These are phyloP conservation scores for Geranium incanum DNA, from an alignment of 441 rosid species.

Conservation along the genomic window DNA sequence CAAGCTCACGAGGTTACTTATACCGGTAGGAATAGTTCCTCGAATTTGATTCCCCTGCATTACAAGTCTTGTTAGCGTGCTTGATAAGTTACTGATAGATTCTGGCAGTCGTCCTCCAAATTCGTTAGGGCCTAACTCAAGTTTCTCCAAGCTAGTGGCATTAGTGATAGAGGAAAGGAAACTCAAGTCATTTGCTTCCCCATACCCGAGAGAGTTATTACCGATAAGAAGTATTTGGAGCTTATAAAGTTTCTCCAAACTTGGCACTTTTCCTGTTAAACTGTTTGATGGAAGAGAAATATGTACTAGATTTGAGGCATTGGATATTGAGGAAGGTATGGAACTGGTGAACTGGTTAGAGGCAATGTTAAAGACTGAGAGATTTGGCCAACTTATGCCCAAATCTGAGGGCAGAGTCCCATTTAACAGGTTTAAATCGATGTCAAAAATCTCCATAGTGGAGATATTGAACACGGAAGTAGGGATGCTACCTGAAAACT, in stretches of 20 bases:
- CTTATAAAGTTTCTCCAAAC: not conserved
- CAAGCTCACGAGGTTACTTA: slow-evolving; percentile 15
- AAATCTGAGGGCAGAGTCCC: slow-evolving; percentile 22
- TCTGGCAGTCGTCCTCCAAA: slow-evolving; percentile 24
- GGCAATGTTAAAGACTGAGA: not conserved
- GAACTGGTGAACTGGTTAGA: slow-evolving; percentile 7
- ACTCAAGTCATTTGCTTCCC: slow-evolving; percentile 14
- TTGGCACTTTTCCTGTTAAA: slow-evolving; percentile 15
- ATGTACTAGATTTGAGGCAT: slow-evolving; percentile 10
- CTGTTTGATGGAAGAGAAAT: not conserved
- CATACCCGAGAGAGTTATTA: slow-evolving; percentile 18
- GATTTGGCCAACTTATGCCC: slow-evolving; percentile 16
- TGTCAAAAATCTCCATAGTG: not conserved
- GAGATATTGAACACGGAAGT: slow-evolving; percentile 25
- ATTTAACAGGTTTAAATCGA: slow-evolving; percentile 9
- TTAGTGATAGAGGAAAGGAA: slow-evolving; percentile 25
- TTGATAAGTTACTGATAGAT: slow-evolving; percentile 21
- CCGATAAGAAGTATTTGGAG: not conserved
- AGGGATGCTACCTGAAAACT: slow-evolving; percentile 23
- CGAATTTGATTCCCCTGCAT: not conserved
- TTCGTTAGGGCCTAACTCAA: not conserved
- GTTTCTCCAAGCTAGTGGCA: not conserved
- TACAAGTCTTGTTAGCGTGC: not conserved
- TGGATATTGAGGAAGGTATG: slow-evolving; percentile 24
- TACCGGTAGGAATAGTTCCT: slow-evolving; percentile 9